Percentiles rank a stretch among this genome's conserved stretches.
phyloP scores from a whole-genome alignment of 768 basidiomycete species.

The Pleurotus salmoneostramineus region DNA sequence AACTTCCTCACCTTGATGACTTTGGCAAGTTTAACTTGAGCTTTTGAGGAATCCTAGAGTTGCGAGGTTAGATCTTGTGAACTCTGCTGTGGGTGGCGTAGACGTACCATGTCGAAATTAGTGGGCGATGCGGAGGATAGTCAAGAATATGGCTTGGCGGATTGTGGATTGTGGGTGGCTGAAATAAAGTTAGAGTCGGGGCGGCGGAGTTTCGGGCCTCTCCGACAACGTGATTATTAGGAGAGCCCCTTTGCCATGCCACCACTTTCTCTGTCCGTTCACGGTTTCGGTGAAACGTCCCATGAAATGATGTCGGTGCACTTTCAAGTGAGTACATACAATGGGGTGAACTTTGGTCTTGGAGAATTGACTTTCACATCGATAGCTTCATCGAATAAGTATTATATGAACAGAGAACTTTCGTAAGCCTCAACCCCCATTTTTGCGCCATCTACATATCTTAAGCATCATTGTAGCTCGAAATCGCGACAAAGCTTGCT shows the following conservation, averaged over 20 bases:
- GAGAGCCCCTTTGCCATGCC: too few species aligned
- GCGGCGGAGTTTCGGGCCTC: neutral
- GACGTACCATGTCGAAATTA: neutral
- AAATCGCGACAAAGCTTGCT: neutral
- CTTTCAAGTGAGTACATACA: too few species aligned
- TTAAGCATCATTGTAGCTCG: too few species aligned
- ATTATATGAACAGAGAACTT: too few species aligned
- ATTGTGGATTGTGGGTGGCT: conserved; percentile 2
- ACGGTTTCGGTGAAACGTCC: too few species aligned
- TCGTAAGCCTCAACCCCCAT: too few species aligned
- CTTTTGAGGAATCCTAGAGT: conserved; percentile 77
- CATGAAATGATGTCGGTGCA: too few species aligned
- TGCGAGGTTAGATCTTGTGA: neutral
- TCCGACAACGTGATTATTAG: neutral
- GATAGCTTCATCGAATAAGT: too few species aligned
- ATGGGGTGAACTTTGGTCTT: too few species aligned
- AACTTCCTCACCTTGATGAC: conserved; percentile 79
- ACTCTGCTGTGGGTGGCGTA: neutral
- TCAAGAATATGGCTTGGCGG: neutral
- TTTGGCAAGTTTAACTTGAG: conserved; percentile 95
- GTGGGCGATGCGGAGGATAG: neutral
- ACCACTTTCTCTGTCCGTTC: too few species aligned
- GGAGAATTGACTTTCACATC: too few species aligned
- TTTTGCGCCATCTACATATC: too few species aligned
- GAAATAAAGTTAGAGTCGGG: conserved; percentile 5